Percentiles rank a stretch among this genome's conserved stretches.
These are phyloP conservation scores for Trichoderma oligosporum DNA, from an alignment of 2,329 filamentous ascomycete species.

Conservation along the genomic window DNA sequence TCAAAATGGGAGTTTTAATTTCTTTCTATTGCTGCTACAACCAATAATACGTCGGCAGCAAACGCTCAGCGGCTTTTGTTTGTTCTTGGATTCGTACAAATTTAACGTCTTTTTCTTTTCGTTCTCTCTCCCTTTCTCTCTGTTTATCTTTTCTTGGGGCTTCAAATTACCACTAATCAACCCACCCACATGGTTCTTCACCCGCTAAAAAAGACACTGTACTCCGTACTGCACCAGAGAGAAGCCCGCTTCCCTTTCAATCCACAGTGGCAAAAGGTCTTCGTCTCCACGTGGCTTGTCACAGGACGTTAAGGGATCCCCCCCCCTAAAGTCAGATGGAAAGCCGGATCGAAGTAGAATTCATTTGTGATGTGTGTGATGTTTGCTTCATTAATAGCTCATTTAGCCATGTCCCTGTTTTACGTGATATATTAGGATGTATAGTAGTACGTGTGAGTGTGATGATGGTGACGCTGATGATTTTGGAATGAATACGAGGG, in stretches of 20 bases:
- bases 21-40: neutral
- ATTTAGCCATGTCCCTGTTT: neutral
- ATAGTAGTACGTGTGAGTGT: too few species aligned
- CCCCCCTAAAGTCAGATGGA: constrained; percentile 8
- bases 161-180: neutral
- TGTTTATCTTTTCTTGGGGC: too few species aligned
- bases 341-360: too few species aligned
- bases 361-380: neutral
- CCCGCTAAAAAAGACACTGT: neutral
- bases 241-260: too few species aligned
- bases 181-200: neutral
- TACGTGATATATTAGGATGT: neutral
- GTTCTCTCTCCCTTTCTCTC: too few species aligned
- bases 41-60: constrained; percentile 5
- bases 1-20: too few species aligned
- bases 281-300: constrained; percentile 14
- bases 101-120: too few species aligned
- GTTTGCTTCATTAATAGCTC: constrained; percentile 4
- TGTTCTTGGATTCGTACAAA: too few species aligned
- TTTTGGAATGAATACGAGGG: neutral
- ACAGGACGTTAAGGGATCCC: constrained; percentile 5
- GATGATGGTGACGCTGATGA: neutral
- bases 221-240: too few species aligned
- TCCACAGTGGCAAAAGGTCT: constrained; percentile 12
- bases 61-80: too few species aligned